A percentile compares a stretch with the other conserved stretches of the same genome.
Conservation (phyloP, 106 monocot species). For the Dendrobium officinale region DNA sequence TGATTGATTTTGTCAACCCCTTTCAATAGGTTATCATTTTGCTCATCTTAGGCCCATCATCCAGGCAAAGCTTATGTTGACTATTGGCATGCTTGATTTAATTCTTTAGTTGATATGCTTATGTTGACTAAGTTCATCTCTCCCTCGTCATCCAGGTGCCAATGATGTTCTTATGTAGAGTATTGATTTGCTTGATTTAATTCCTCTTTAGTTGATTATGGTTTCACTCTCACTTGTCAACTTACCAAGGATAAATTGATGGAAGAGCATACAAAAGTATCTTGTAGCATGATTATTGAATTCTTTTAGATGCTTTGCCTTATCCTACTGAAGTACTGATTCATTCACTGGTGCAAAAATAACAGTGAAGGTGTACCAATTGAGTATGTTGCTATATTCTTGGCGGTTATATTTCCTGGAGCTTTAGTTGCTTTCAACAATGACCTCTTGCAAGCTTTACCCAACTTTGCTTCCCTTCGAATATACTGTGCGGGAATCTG, state of each 20-base stretch:
- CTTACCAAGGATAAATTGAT: neutral
- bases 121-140: too few relatives aligned
- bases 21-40: too few relatives aligned
- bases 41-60: too few relatives aligned
- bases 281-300: neutral
- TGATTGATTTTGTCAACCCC: too few relatives aligned
- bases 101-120: too few relatives aligned
- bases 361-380: conserved; percentile 75
- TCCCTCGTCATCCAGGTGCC: neutral
- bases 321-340: conserved; percentile 10
- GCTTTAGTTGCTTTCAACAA: conserved; percentile 88
- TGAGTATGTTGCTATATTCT: conserved; percentile 77
- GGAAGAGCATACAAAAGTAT: neutral
- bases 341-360: conserved; percentile 10
- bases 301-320: conserved; percentile 7
- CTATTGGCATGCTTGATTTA: too few relatives aligned
- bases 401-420: conserved; percentile 83
- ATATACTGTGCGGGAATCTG: conserved; percentile 97
- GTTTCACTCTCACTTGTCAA: neutral
- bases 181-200: neutral
- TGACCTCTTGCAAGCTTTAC: conserved; percentile 49
- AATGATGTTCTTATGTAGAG: neutral
- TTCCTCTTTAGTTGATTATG: neutral
- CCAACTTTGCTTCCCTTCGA: conserved; percentile 44
- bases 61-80: too few relatives aligned